Base-by-base conservation (phyloP, 2,329 filamentous ascomycete genomes). In the Nigrospora osmanthi region DNA sequence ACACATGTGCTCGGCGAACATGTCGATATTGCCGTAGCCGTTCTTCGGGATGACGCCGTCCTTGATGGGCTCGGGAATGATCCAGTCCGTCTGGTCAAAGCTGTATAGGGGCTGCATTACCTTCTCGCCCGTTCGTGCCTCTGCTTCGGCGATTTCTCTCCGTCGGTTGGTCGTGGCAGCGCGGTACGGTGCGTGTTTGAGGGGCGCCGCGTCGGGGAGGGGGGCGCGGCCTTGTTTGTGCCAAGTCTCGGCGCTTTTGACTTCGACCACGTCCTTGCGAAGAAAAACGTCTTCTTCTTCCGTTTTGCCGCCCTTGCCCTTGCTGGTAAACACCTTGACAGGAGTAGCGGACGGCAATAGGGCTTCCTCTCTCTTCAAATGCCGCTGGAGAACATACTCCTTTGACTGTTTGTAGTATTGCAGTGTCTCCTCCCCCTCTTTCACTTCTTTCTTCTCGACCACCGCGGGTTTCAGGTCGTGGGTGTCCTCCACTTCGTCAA, bases 171-270 rank as follows among this genome's bases (percentile, higher is more conserved):
- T 77, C 0, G 93, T 98, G 4, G 95, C 91, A 14, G 89, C 93
- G 36, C 93, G 85, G 60, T 93, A 89, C 0, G 91, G 89, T 0
- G 95, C 93, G 36, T 79, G 76, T 62, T 98, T 98, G 48, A 96
- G 67, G 0, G 93, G 87, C 40, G 80, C 68, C 52, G 85, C 81
- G 3, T 87, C 89, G 0, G 72, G 58, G 23, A 78, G 75, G 3
- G 93, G 81, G 23, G 82, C 84, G 11, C 91, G 80, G 0, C 93
- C 93, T 70, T 96, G 91, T 61, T 96, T 96, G 61, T 97, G 93
- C 93, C 93, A 98, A 1, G 88, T 95, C 61, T 98, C 93, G 2
- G 87, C 85, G 28, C 88, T 94, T 63, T 95, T 90, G 61, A 94
- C 95, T 35, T 78, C 74, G 3, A 90, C 80, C 0, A 97, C 81